A percentile compares a stretch with the other conserved stretches of the same genome.
Evolutionary conservation across 805 yeast genomes (phyloP).

Genomic region (Ogataea ganodermae): DNA sequence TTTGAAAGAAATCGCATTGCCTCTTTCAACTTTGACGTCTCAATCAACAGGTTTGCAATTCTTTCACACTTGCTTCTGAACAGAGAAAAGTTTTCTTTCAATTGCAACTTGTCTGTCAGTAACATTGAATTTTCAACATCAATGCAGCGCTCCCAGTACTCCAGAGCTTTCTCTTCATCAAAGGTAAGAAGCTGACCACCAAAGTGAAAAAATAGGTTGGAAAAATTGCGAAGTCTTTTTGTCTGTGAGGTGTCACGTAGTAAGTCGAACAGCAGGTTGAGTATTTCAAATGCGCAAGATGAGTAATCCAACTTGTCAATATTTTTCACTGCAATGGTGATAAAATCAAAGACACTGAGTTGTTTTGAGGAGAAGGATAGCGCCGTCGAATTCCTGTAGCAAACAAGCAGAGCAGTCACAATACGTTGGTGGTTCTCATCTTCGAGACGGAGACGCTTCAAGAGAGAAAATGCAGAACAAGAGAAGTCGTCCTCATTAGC

Average conservation of each 20-base stretch:
- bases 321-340: slow-evolving; percentile 23
- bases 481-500: not conserved
- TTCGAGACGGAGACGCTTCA: not conserved
- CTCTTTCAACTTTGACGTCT: slow-evolving; percentile 17
- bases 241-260: slow-evolving; percentile 27
- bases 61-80: slow-evolving; percentile 37
- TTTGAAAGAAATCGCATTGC: slow-evolving; percentile 24
- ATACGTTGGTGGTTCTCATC: slow-evolving; percentile 8
- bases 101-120: not conserved
- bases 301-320: slow-evolving; percentile 9
- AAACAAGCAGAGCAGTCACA: slow-evolving; percentile 10
- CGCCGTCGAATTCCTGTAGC: slow-evolving; percentile 4
- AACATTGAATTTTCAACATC: slow-evolving; percentile 36
- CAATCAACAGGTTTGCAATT: slow-evolving; percentile 34
- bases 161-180: slow-evolving; percentile 16
- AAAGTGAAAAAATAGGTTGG: slow-evolving; percentile 46
- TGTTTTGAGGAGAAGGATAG: slow-evolving; percentile 1
- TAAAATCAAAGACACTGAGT: slow-evolving; percentile 22
- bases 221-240: slow-evolving; percentile 47
- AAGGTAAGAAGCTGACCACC: slow-evolving; percentile 32
- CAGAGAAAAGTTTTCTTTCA: slow-evolving; percentile 17
- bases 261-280: slow-evolving; percentile 21
- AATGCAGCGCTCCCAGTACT: slow-evolving; percentile 32
- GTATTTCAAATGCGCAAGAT: slow-evolving; percentile 9
- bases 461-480: not conserved